Evolutionary conservation across 768 basidiomycete genomes (phyloP), one percentile per base, ranked within the genome.

Genomic region (Punctularia strigosozonata): DNA sequence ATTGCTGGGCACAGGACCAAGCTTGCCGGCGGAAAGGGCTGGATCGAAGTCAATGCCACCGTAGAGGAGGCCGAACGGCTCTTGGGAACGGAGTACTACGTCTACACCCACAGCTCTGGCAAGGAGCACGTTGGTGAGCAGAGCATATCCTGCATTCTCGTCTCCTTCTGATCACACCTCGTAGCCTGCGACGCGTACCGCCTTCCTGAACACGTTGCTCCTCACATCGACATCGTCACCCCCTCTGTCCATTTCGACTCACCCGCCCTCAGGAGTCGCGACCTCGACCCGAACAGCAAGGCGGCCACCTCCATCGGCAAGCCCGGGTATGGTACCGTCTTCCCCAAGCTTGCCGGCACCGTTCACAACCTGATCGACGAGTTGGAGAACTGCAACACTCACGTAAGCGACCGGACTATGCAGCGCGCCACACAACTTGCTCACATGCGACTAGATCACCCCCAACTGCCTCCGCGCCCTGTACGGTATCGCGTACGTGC

Each of bases 21-120:
- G 12, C 13, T 34, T 10, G 20, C 10, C 13, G 13, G 13, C 13
- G 33, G 10, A 10, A 34, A 19, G 12, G 20, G 10, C 10, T 34
- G 33, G 33, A 43, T 70, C 10, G 51, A 61, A 37, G 47, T 64
- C 30, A 40, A 66, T 31, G 55, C 57, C 3, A 65, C 61, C 21
- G 57, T 66, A 4, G 58, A 54, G 22, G 65, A 66, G 42, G 61
- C 62, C 1, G 66, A 70, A 46, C 31, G 42, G 12, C 56, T 70
- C n/a, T 47, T 70, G 18, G 47, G 53, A n/a, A 63, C 66, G 4
- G 50, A 65, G 42, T 71, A 71, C 49, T 51, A 64, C 41, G 60
- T 71, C 6, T 71, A 61, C 44, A 47, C 48, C 35, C 65, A 67
- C 43, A 10, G 8, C 33, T 10, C 3, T 19, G 22, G 23, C 34